Evolutionary conservation across 257 asterid species (phyloP).

Genomic region (Asclepias syriaca): DNA sequence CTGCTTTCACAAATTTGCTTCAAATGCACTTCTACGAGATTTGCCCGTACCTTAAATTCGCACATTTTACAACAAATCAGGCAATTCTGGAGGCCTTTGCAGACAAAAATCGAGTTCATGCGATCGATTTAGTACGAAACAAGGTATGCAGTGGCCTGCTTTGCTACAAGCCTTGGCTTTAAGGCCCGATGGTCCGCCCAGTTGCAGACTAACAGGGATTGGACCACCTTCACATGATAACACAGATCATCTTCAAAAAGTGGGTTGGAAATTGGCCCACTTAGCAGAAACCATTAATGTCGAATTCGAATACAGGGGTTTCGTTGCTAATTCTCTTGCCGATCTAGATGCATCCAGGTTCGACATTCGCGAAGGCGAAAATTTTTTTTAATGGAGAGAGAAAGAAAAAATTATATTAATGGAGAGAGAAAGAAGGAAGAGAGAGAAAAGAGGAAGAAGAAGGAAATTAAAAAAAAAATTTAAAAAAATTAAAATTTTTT

Average conservation of each 20-base stretch:
- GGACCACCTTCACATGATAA: slow-evolving; percentile 70
- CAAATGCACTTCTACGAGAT: slow-evolving; percentile 89
- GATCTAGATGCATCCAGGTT: slow-evolving; percentile 77
- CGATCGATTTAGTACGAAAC: slow-evolving; percentile 82
- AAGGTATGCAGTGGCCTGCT: slow-evolving; percentile 98
- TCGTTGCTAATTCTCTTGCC: slow-evolving; percentile 60
- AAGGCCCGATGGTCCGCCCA: slow-evolving; percentile 86
- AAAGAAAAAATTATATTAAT: too few relatives aligned
- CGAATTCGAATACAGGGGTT: slow-evolving; percentile 66
- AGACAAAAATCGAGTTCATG: slow-evolving; percentile 57
- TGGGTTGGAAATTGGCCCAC: slow-evolving; percentile 68
- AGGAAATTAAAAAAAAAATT: too few relatives aligned
- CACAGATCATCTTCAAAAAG: slow-evolving; percentile 68
- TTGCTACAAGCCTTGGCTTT: slow-evolving; percentile 76
- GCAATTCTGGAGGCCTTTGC: slow-evolving; percentile 81
- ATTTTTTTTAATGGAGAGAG: too few relatives aligned
- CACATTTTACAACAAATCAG: slow-evolving; percentile 92
- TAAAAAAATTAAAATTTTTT: too few relatives aligned
- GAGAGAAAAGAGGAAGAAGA: too few relatives aligned
- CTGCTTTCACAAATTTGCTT: slow-evolving; percentile 51
- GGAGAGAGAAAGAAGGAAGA: too few relatives aligned
- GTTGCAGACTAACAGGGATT: slow-evolving; percentile 68
- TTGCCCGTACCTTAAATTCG: slow-evolving; percentile 83
- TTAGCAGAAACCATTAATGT: slow-evolving; percentile 63
- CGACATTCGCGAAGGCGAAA: slow-evolving; percentile 57